phyloP scores from a whole-genome alignment of 495 filamentous ascomycete genomes.

The Penicillium argentinense region DNA sequence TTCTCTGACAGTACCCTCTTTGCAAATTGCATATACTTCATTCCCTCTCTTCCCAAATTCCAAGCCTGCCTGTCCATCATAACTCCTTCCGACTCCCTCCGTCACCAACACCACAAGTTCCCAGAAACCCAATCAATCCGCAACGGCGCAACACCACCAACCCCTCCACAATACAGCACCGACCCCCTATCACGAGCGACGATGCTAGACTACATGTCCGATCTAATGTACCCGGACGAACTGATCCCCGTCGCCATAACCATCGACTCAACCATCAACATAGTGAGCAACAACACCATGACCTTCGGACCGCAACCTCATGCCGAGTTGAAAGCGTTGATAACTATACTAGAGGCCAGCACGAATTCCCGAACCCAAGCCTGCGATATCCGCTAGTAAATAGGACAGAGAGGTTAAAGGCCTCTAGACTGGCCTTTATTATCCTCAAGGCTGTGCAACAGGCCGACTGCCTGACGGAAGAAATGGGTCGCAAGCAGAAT shows the following conservation, averaged over 20 bases:
- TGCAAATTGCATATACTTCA: background rate
- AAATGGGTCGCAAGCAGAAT: background rate
- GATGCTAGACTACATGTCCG: conserved; percentile 5
- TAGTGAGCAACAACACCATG: conserved; percentile 38
- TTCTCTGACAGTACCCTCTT: background rate
- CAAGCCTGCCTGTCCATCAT: background rate
- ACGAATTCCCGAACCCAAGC: too few relatives aligned
- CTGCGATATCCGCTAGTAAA: too few relatives aligned
- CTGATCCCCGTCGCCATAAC: conserved; percentile 25
- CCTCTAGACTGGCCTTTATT: conserved; percentile 2
- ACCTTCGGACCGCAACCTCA: conserved; percentile 21
- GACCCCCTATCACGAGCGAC: conserved; percentile 5
- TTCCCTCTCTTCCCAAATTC: background rate
- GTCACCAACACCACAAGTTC: conserved; percentile 26
- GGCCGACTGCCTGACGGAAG: conserved; percentile 8
- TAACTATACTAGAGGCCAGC: too few relatives aligned
- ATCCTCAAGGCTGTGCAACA: conserved; percentile 11
- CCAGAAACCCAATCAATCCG: conserved; percentile 17
- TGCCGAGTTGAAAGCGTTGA: too few relatives aligned
- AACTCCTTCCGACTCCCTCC: conserved; percentile 22
- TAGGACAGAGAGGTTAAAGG: background rate
- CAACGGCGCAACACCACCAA: background rate
- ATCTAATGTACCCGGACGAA: conserved; percentile 4
- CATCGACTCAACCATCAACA: conserved; percentile 37
- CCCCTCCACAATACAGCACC: conserved; percentile 17